A percentile compares a stretch with the other conserved stretches of the same genome.
phyloP scores from a whole-genome alignment of 2,329 filamentous ascomycete genomes.

The Helicocarpus griseus region DNA sequence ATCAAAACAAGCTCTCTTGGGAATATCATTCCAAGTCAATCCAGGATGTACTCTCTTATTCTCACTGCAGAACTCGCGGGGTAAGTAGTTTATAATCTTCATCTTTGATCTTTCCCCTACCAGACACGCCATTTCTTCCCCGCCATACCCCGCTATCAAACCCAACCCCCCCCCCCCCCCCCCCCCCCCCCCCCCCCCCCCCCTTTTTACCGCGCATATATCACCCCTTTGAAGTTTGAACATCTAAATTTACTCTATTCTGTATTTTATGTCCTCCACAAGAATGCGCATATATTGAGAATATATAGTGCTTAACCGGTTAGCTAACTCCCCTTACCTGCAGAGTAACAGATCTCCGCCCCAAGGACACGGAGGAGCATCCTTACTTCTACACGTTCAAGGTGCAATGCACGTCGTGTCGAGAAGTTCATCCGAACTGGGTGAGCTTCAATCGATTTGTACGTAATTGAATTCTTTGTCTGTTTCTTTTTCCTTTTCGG shows the following conservation, averaged over 20 bases:
- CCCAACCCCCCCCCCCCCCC: too few relatives aligned
- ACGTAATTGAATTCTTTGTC: background rate
- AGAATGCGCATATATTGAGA: background rate
- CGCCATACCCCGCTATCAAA: background rate
- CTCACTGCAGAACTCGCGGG: slow-evolving; percentile 13
- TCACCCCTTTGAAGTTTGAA: too few relatives aligned
- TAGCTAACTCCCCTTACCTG: background rate
- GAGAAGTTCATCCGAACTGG: slow-evolving; percentile 79
- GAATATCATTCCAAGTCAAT: background rate
- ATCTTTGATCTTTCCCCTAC: background rate
- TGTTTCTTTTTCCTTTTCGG: background rate
- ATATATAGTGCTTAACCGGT: background rate
- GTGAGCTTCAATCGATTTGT: slow-evolving; percentile 85
- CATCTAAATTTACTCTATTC: too few relatives aligned
- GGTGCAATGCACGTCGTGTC: slow-evolving; percentile 95
- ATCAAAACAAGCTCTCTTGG: background rate
- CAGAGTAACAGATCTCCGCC: slow-evolving; percentile 84
- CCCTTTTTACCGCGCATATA: too few relatives aligned
- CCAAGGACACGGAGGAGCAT: slow-evolving; percentile 66
- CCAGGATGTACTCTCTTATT: slow-evolving; percentile 13
- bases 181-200: too few relatives aligned
- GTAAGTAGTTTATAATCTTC: background rate
- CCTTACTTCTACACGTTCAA: slow-evolving; percentile 98
- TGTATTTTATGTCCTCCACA: too few relatives aligned
- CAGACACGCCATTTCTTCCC: background rate